Conservation (phyloP, 257 asterid species). For the Cynanchum wilfordii region DNA sequence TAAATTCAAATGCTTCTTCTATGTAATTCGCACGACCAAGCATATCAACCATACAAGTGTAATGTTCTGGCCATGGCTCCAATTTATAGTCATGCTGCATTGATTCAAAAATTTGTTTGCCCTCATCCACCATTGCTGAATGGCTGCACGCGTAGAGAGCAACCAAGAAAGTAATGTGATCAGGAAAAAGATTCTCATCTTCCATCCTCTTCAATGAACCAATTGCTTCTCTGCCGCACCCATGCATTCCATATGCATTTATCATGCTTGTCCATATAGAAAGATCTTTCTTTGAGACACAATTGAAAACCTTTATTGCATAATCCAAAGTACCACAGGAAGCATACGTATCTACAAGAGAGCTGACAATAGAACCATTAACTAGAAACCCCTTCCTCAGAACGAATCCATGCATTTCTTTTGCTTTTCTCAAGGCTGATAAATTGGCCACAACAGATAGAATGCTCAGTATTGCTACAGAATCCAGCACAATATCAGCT, state of each 20-base stretch:
- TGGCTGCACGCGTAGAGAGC: conserved; percentile 80
- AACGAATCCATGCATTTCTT: conserved; percentile 70
- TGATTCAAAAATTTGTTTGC: conserved; percentile 37
- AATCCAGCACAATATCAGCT: conserved; percentile 56
- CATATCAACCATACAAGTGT: conserved; percentile 71
- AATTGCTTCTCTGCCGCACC: conserved; percentile 50
- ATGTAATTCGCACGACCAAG: conserved; percentile 78
- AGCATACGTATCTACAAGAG: conserved; percentile 73
- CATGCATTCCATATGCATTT: conserved; percentile 76
- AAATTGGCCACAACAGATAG: conserved; percentile 59
- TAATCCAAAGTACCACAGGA: conserved; percentile 61
- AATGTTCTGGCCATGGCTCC: conserved; percentile 91
- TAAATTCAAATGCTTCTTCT: conserved; percentile 57
- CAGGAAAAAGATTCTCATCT: conserved; percentile 44
- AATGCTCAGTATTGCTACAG: conserved; percentile 43
- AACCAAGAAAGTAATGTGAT: conserved; percentile 61
- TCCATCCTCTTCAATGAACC: conserved; percentile 47
- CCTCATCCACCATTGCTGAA: conserved; percentile 68
- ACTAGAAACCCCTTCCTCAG: conserved; percentile 45
- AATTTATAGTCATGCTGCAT: conserved; percentile 50
- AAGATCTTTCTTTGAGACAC: conserved; percentile 34
- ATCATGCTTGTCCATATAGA: conserved; percentile 76
- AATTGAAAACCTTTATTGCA: conserved; percentile 48
- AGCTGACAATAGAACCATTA: conserved; percentile 52
- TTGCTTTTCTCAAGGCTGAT: conserved; percentile 62